Conservation (phyloP, 345 rosid species). For the Pistacia vera region DNA sequence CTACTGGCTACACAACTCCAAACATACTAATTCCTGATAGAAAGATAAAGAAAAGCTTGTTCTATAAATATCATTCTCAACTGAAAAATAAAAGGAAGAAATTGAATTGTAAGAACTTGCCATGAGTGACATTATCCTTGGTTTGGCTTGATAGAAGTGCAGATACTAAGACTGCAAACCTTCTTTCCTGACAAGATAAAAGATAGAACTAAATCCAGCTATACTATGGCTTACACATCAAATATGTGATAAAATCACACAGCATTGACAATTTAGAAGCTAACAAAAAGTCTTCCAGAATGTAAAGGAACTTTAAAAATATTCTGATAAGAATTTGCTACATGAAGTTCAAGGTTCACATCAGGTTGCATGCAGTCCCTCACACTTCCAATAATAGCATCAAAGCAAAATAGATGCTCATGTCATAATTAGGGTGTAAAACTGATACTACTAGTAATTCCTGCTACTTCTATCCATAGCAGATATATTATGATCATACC, state of each 20-base stretch:
- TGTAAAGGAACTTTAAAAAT: not conserved
- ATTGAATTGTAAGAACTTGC: constrained; percentile 29
- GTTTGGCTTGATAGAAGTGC: constrained; percentile 80
- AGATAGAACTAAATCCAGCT: constrained; percentile 6
- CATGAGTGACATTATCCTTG: constrained; percentile 72
- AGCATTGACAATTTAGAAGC: not conserved
- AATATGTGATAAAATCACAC: not conserved
- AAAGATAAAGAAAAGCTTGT: not conserved
- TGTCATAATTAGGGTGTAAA: not conserved
- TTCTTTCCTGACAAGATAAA: constrained; percentile 51
- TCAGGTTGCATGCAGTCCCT: not conserved
- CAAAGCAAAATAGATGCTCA: not conserved
- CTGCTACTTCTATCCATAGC: not conserved
- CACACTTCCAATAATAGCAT: not conserved
- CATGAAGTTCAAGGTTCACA: not conserved
- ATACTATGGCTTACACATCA: not conserved
- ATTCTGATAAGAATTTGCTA: not conserved
- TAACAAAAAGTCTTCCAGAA: not conserved
- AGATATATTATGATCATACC: constrained; percentile 34
- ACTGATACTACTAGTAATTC: not conserved
- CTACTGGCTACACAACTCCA: not conserved
- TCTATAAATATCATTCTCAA: not conserved
- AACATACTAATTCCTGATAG: not conserved
- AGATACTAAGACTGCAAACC: constrained; percentile 69
- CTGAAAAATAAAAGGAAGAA: not conserved